Conservation (phyloP, 2,329 filamentous ascomycete species). For the Clonostachys chloroleuca region DNA sequence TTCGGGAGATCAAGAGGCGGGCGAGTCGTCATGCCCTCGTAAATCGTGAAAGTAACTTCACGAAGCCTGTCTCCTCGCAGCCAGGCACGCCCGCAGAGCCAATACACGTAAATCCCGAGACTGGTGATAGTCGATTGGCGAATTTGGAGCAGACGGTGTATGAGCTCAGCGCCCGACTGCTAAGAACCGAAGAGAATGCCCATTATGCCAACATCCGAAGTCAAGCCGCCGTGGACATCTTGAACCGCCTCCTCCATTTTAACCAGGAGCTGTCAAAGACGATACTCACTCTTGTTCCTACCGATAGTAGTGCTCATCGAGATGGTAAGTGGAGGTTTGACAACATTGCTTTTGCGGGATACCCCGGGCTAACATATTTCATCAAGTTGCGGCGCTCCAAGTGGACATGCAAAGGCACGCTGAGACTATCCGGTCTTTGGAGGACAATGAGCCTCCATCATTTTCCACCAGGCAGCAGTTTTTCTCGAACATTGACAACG, state of each 20-base stretch:
- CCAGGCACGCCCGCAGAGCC: slow-evolving; percentile 82
- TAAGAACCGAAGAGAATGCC: slow-evolving; percentile 79
- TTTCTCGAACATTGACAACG: slow-evolving; percentile 65
- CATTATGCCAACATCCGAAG: slow-evolving; percentile 77
- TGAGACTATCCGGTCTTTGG: slow-evolving; percentile 50
- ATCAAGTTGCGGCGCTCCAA: slow-evolving; percentile 50
- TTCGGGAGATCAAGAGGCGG: slow-evolving; percentile 92
- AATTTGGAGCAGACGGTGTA: slow-evolving; percentile 78
- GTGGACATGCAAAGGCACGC: slow-evolving; percentile 57
- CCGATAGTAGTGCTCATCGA: slow-evolving; percentile 72
- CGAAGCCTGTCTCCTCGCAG: slow-evolving; percentile 72
- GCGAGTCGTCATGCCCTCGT: slow-evolving; percentile 91
- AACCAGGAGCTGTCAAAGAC: slow-evolving; percentile 80
- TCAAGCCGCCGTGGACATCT: slow-evolving; percentile 75
- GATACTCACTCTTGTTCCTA: slow-evolving; percentile 68
- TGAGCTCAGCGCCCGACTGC: slow-evolving; percentile 71
- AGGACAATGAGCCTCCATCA: slow-evolving; percentile 61
- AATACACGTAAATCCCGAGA: slow-evolving; percentile 64
- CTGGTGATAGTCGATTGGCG: slow-evolving; percentile 68
- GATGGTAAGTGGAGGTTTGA: slow-evolving; percentile 59
- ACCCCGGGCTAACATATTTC: slow-evolving; percentile 25
- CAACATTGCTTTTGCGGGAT: slow-evolving; percentile 27
- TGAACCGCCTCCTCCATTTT: slow-evolving; percentile 68
- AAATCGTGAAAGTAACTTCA: slow-evolving; percentile 81
- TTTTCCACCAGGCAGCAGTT: slow-evolving; percentile 59